Conservation (phyloP, 768 basidiomycete species). For the Neoboletus subvelutipes region DNA sequence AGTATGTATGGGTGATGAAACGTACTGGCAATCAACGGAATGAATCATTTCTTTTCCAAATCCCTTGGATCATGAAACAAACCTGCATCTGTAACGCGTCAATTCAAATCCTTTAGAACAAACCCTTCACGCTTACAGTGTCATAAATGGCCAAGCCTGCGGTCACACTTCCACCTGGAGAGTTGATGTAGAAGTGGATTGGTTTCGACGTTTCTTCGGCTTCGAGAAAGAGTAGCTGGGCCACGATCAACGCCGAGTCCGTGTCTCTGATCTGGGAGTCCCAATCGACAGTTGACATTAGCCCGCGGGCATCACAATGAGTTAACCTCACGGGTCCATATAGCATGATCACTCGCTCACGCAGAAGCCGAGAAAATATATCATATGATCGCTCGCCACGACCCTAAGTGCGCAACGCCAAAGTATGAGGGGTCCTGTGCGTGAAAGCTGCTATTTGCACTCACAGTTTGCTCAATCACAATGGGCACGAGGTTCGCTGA, state of each 20-base stretch:
- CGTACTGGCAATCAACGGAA: slow-evolving; percentile 56
- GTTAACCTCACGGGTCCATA: slow-evolving; percentile 74
- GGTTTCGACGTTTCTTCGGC: slow-evolving; percentile 94
- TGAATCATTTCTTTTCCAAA: slow-evolving; percentile 23
- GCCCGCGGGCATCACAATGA: slow-evolving; percentile 5
- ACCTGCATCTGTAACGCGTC: slow-evolving; percentile 66
- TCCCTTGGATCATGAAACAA: slow-evolving; percentile 17
- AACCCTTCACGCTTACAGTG: slow-evolving; percentile 58
- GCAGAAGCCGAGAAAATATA: slow-evolving; percentile 89
- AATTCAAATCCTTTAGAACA: slow-evolving; percentile 11
- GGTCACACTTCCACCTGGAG: slow-evolving; percentile 93
- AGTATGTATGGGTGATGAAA: slow-evolving; percentile 92
- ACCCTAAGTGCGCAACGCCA: slow-evolving; percentile 45
- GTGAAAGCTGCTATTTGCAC: slow-evolving; percentile 15
- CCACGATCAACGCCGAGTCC: slow-evolving; percentile 85
- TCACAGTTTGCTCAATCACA: slow-evolving; percentile 89
- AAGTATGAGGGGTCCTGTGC: slow-evolving; percentile 15
- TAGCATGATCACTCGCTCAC: slow-evolving; percentile 94
- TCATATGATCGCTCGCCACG: slow-evolving; percentile 91
- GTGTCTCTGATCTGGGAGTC: slow-evolving; percentile 75
- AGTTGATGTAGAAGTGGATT: slow-evolving; percentile 96
- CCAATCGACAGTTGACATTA: slow-evolving; percentile 13
- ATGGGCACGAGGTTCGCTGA: slow-evolving; percentile 79
- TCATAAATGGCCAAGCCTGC: slow-evolving; percentile 97
- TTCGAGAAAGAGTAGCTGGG: slow-evolving; percentile 93